Percentiles rank a stretch among this genome's conserved stretches.
Evolutionary conservation across 495 filamentous ascomycete genomes (phyloP).

Genomic region (Penicillium paxilli): DNA sequence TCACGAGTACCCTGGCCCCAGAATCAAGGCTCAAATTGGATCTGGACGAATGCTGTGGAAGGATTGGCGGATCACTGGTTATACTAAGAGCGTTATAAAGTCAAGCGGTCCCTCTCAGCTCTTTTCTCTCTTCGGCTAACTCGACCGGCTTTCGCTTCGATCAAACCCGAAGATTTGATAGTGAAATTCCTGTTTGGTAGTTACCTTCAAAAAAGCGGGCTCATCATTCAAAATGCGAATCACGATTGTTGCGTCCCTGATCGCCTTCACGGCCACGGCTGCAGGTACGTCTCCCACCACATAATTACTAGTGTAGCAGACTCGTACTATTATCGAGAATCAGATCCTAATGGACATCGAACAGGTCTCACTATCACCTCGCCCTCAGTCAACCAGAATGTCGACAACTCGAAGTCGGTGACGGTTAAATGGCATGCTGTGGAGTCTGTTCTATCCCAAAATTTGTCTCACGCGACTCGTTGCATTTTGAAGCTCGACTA

Average conservation of each 20-base stretch:
- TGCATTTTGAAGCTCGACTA: neutral
- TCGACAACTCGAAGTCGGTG: constrained; percentile 22
- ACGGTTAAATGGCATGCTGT: constrained; percentile 35
- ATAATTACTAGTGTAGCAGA: neutral
- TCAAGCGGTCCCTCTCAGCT: constrained; percentile 1
- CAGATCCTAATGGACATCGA: too few relatives aligned
- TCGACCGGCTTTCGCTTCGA: neutral
- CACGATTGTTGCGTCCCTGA: constrained; percentile 11
- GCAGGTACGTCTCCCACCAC: constrained; percentile 13
- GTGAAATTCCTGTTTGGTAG: neutral
- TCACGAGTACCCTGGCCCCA: constrained; percentile 12
- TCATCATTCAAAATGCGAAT: constrained; percentile 18
- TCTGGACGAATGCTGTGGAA: neutral
- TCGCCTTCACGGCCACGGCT: constrained; percentile 19
- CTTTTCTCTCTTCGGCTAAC: constrained; percentile 5
- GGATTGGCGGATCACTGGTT: neutral
- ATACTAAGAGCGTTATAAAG: constrained; percentile 16
- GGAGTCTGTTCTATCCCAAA: constrained; percentile 13
- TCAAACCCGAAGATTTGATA: neutral
- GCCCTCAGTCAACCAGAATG: constrained; percentile 22
- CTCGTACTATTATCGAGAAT: too few relatives aligned
- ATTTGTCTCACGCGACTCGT: neutral
- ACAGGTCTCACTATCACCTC: constrained; percentile 27
- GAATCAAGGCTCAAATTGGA: constrained; percentile 13
- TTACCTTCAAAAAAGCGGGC: neutral